Base-by-base conservation (phyloP, 257 asterid genomes). In the Perilla frutescens region DNA sequence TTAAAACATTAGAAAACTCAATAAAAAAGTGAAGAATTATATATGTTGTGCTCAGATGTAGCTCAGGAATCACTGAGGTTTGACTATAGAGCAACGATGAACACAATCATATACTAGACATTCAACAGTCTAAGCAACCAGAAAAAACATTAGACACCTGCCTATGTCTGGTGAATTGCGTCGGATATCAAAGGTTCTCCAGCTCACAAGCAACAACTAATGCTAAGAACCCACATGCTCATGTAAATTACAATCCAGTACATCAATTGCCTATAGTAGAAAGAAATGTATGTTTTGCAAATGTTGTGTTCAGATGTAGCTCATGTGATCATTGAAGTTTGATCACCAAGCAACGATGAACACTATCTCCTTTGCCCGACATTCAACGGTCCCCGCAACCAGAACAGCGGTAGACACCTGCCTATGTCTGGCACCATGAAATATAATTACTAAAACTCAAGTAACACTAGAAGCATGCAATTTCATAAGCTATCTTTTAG, bases 301-400 rank as follows among this genome's bases (percentile, higher is more conserved):
- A 48, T 85, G 74, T 71, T 1, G 78, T 26, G 75, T 56, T 66
- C 79, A 83, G 78, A 80, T 76, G 81, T 77, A 82, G 85, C 82
- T 72, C 77, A 49, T 3, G 4, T 55, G 64, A 80, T 60, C 77
- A 82, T 41, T 70, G 15, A 72, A 15, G 6, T 29, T 62, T 31
- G 77, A 80, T 62, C 26, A 84, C 36, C 41, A 48, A 77, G 84
- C 75, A 67, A 79, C 83, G 45, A 79, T 74, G 78, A 70, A 64
- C 73, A 71, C 79, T 59, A 10, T 63, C 40, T 68, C 4, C 29
- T 79, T 40, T 73, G 37, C 81, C 77, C 81, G 77, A 70, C 80
- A 81, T 56, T 83, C 87, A 80, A 77, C 85, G 80, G 83, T 77
- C 80, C 45, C 61, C 40, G 62, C 87, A 77, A 78, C 77, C 70